Conservation (phyloP, 163 green algal species). For the Coccomyxa subellipsoidea region DNA sequence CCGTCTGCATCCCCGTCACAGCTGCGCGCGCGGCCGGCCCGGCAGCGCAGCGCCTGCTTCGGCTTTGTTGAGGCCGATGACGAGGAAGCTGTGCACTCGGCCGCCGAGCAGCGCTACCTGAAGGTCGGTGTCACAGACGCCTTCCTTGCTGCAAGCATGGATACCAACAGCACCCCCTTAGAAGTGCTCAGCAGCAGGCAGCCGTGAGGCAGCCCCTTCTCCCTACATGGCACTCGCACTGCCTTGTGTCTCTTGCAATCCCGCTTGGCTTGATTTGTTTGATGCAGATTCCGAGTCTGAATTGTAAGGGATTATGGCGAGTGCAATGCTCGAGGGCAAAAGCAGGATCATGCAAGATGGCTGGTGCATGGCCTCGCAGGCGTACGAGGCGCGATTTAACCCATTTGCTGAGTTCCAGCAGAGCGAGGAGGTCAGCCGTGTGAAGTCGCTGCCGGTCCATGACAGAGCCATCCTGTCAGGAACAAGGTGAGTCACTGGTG, state of each 20-base stretch:
- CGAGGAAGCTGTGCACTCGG: not conserved
- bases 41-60: slow-evolving; percentile 10
- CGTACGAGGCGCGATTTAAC: slow-evolving; percentile 19
- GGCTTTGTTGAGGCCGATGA: slow-evolving; percentile 12
- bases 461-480: slow-evolving; percentile 20
- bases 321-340: not conserved
- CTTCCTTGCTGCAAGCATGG: too few species aligned
- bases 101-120: slow-evolving; percentile 1
- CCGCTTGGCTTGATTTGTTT: too few species aligned
- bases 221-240: too few species aligned
- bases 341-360: not conserved
- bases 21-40: not conserved
- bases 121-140: slow-evolving; percentile 3
- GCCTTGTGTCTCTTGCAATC: too few species aligned
- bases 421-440: not conserved
- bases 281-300: too few species aligned
- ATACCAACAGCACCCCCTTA: too few species aligned
- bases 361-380: not conserved
- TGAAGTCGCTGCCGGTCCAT: slow-evolving; percentile 15
- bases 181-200: too few species aligned
- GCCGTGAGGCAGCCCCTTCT: too few species aligned
- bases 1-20: not conserved
- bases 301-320: not conserved
- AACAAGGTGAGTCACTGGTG: slow-evolving; percentile 10
- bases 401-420: slow-evolving; percentile 24